Percentiles rank a stretch among this genome's conserved stretches.
Evolutionary conservation across 495 filamentous ascomycete genomes (phyloP).

Genomic region (Neurospora cerealis): DNA sequence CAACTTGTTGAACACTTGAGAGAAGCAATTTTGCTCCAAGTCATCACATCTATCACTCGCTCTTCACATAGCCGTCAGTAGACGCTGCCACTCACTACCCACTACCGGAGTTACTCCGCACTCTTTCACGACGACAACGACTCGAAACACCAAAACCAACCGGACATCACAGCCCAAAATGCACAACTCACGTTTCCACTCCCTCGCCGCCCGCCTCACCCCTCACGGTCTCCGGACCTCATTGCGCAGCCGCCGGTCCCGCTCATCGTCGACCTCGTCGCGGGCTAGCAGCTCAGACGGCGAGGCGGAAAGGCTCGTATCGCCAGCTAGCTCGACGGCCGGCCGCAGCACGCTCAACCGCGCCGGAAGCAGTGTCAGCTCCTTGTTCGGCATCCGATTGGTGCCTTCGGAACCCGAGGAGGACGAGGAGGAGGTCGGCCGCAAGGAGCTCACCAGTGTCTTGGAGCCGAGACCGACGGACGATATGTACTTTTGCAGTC

Average conservation of each 20-base stretch:
- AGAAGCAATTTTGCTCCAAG: not conserved
- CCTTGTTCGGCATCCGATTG: slow-evolving; percentile 28
- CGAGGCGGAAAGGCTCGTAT: slow-evolving; percentile 30
- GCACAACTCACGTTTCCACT: slow-evolving; percentile 40
- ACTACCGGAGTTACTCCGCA: not conserved
- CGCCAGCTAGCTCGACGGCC: slow-evolving; percentile 30
- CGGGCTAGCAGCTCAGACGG: slow-evolving; percentile 20
- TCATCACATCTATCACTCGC: not conserved
- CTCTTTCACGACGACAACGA: not conserved
- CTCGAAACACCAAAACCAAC: not conserved
- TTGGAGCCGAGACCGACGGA: slow-evolving; percentile 43
- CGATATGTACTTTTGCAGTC: slow-evolving; percentile 40
- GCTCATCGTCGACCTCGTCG: slow-evolving; percentile 27
- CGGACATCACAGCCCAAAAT: slow-evolving; percentile 17
- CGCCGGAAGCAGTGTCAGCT: slow-evolving; percentile 5
- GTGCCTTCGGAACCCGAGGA: slow-evolving; percentile 28
- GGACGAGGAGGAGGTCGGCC: slow-evolving; percentile 38
- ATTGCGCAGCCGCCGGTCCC: slow-evolving; percentile 31
- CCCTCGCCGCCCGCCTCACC: slow-evolving; percentile 38
- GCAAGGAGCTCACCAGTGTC: slow-evolving; percentile 33
- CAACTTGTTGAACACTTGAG: not conserved
- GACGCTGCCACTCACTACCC: not conserved
- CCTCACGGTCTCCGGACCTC: slow-evolving; percentile 36
- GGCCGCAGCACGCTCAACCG: slow-evolving; percentile 40
- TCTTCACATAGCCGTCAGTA: not conserved